Evolutionary conservation across 2,329 filamentous ascomycete species (phyloP), one percentile per base, ranked within the genome.

Genomic region (Chlorencoelia australis): DNA sequence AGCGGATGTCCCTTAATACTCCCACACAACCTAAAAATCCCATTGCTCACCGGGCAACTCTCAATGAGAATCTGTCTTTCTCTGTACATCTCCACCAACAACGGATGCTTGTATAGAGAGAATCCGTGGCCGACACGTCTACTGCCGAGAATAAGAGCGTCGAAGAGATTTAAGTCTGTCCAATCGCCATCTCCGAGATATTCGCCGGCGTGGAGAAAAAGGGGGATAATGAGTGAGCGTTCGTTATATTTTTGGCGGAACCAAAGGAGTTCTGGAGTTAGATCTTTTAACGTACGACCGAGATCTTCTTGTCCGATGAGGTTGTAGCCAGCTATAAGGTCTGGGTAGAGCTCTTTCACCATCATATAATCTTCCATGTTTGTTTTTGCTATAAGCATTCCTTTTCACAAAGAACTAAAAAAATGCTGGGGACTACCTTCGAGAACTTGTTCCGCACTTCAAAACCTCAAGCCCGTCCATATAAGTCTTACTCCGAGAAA

Each of bases 131-230:
- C 87, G 42, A 95, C 88, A 33, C 89, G 75, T 33, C 87, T 69
- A 0, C 84, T 86, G 3, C 85, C 84, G 7, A 95, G 70, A 8
- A 94, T 63, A 10, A 95, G 70, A 1, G 86, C 85, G 56, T 94
- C 86, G 58, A n/a, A 36, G 8, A 35, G 14, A 56, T 94, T 94
- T 37, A 60, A 49, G 52, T 94, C 87, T 0, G 80, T 79, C 11
- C 64, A 67, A 47, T 79, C 75, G 20, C 85, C 86, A 36, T 79
- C 73, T 7, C 84, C 85, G 1, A 93, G 72, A 19, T 78, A 85
- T 61, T 94, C 87, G 43, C 87, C 88, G 0, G 88, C 88, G 57
- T 94, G 87, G 62, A 95, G 88, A 66, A 93, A 93, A 65, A 94
- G 93, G 1, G 89, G 88, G 14, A 95, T 76, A 31, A 83, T 74